Percentiles rank a stretch among this genome's conserved stretches.
Evolutionary conservation across 2,329 filamentous ascomycete species (phyloP).

Genomic region (Phaeoacremonium minimum): DNA sequence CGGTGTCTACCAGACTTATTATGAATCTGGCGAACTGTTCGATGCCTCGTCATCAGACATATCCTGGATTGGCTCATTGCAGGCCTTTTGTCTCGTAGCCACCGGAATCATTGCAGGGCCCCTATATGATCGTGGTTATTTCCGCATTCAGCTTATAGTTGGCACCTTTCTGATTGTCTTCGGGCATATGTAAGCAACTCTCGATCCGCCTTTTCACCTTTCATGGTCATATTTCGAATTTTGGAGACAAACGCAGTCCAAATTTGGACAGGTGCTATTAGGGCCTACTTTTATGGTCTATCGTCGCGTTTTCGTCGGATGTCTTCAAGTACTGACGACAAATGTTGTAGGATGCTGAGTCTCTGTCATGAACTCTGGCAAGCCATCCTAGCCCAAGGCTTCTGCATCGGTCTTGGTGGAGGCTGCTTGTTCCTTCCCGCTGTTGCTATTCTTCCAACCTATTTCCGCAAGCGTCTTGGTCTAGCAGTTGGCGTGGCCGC

Average conservation of each 20-base stretch:
- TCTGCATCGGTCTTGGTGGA: slow-evolving; percentile 38
- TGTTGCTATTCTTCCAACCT: slow-evolving; percentile 24
- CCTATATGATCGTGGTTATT: slow-evolving; percentile 1
- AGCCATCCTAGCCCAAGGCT: slow-evolving; percentile 36
- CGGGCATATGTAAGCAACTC: too few species aligned
- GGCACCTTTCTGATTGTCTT: background rate
- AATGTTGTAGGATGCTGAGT: too few species aligned
- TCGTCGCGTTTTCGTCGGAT: too few species aligned
- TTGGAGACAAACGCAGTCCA: too few species aligned
- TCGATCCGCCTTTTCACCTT: too few species aligned
- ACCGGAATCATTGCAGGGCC: background rate
- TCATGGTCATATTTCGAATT: too few species aligned
- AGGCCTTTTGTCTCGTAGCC: slow-evolving; percentile 3
- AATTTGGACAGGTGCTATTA: too few species aligned
- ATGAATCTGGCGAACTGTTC: too few species aligned
- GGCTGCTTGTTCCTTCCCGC: slow-evolving; percentile 33
- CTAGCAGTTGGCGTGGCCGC: slow-evolving; percentile 27
- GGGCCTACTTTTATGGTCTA: too few species aligned
- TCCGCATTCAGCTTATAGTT: background rate
- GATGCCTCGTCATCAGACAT: too few species aligned
- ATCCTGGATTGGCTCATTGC: slow-evolving; percentile 1
- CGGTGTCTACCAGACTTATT: too few species aligned
- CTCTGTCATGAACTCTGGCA: slow-evolving; percentile 36
- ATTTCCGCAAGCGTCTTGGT: slow-evolving; percentile 21
- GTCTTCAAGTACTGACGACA: too few species aligned